These are phyloP conservation scores for Lippia alba DNA, from an alignment of 305 asterid species.

Conservation along the genomic window DNA sequence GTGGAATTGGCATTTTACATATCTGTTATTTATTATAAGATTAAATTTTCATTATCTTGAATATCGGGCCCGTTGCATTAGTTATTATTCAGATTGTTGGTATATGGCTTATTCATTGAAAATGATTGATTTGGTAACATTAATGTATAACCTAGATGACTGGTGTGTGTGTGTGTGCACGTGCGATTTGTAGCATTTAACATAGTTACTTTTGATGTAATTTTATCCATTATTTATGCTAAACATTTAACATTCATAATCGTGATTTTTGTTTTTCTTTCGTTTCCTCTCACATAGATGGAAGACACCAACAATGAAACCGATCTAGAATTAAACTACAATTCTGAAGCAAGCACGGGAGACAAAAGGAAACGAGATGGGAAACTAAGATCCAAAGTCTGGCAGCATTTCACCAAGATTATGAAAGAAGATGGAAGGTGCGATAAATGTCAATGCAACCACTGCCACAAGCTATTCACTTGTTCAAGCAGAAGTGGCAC, in stretches of 20 bases:
- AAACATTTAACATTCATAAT: not conserved
- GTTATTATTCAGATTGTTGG: no score
- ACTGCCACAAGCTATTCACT: conserved; percentile 69
- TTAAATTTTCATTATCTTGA: no score
- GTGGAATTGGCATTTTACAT: no score
- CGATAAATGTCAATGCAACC: conserved; percentile 77
- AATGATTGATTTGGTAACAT: no score
- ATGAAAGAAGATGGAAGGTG: conserved; percentile 68
- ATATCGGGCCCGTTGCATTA: no score
- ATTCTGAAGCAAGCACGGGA: conserved; percentile 59
- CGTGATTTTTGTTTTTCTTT: not conserved
- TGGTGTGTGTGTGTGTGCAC: no score
- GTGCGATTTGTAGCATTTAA: not conserved
- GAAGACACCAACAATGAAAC: conserved; percentile 50
- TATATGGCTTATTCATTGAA: no score
- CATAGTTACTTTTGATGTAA: not conserved
- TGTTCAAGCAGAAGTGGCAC: conserved; percentile 82
- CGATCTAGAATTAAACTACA: conserved; percentile 50
- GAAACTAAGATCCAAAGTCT: conserved; percentile 67
- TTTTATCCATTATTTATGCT: not conserved
- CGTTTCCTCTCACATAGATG: conserved; percentile 45
- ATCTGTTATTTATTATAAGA: no score
- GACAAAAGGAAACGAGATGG: conserved; percentile 75
- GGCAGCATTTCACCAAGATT: conserved; percentile 84
- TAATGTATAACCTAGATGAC: no score